Conservation (phyloP, 805 yeast species). For the Saturnispora halmiae region DNA sequence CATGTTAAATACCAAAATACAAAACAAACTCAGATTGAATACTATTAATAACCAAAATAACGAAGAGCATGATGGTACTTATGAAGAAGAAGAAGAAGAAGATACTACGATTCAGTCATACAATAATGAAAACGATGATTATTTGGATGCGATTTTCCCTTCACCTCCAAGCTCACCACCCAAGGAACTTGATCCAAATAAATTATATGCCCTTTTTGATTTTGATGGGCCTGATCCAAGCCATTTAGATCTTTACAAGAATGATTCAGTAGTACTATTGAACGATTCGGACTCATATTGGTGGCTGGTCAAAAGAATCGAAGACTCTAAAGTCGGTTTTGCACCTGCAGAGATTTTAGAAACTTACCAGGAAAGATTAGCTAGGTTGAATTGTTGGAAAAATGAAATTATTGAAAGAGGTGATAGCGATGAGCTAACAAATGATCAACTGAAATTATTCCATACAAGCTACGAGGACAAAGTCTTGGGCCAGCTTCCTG, state of each 20-base stretch:
- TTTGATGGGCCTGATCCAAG: slow-evolving; percentile 90
- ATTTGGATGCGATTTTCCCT: slow-evolving; percentile 36
- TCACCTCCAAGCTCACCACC: slow-evolving; percentile 78
- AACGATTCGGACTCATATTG: slow-evolving; percentile 91
- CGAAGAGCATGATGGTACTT: background rate
- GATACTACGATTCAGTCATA: slow-evolving; percentile 5
- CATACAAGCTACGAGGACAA: slow-evolving; percentile 17
- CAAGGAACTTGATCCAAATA: slow-evolving; percentile 69
- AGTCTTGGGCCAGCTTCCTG: slow-evolving; percentile 9
- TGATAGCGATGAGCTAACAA: slow-evolving; percentile 15
- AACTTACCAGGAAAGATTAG: slow-evolving; percentile 83
- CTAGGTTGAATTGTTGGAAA: slow-evolving; percentile 84
- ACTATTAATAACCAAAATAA: background rate
- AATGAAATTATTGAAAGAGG: slow-evolving; percentile 61
- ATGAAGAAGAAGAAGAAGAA: slow-evolving; percentile 6
- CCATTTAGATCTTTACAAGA: slow-evolving; percentile 70
- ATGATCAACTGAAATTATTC: slow-evolving; percentile 23
- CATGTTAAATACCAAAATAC: slow-evolving; percentile 9
- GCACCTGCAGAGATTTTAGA: slow-evolving; percentile 95
- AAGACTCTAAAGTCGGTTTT: slow-evolving; percentile 57
- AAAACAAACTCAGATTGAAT: slow-evolving; percentile 1
- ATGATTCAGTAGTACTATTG: slow-evolving; percentile 72
- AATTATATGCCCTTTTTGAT: slow-evolving; percentile 77
- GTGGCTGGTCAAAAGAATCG: slow-evolving; percentile 71
- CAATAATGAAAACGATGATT: slow-evolving; percentile 26